These are phyloP conservation scores for Lentinula novae-zelandiae DNA, from an alignment of 1,284 basidiomycete species.

Conservation along the genomic window DNA sequence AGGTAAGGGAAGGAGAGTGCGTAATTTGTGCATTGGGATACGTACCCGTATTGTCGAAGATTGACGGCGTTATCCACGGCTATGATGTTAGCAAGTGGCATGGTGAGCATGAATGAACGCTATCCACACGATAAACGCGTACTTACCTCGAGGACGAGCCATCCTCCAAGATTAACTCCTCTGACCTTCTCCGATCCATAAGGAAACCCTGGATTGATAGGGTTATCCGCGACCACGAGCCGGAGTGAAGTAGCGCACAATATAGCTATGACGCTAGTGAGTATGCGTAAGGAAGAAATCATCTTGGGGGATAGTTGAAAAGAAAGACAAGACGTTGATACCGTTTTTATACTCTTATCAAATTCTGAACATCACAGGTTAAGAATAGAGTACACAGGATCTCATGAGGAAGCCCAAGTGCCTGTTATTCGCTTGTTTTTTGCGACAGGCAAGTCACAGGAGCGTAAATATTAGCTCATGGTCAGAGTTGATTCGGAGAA, in stretches of 20 bases:
- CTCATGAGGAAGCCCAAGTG: not conserved
- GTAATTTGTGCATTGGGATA: not conserved
- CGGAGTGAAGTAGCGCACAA: slow-evolving; percentile 17
- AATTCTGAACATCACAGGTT: not conserved
- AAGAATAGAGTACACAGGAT: not conserved
- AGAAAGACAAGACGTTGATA: not conserved
- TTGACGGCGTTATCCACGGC: slow-evolving; percentile 84
- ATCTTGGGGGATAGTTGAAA: not conserved
- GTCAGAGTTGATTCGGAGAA: not conserved
- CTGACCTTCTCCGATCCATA: slow-evolving; percentile 61
- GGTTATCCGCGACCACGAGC: slow-evolving; percentile 21
- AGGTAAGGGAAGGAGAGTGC: not conserved
- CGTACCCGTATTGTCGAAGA: slow-evolving; percentile 73
- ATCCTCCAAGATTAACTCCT: slow-evolving; percentile 76
- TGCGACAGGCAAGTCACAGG: not conserved
- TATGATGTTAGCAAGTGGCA: slow-evolving; percentile 21
- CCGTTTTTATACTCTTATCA: not conserved
- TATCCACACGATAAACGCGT: slow-evolving; percentile 6
- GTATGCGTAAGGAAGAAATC: slow-evolving; percentile 16
- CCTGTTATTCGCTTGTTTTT: not conserved
- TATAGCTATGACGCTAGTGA: slow-evolving; percentile 7
- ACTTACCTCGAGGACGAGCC: slow-evolving; percentile 72
- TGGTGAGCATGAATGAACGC: not conserved
- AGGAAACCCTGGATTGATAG: slow-evolving; percentile 39
- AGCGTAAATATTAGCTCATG: not conserved